A percentile compares a stretch with the other conserved stretches of the same genome.
These are phyloP conservation scores for Solanum pennellii DNA, from an alignment of 257 asterid species.

Conservation along the genomic window DNA sequence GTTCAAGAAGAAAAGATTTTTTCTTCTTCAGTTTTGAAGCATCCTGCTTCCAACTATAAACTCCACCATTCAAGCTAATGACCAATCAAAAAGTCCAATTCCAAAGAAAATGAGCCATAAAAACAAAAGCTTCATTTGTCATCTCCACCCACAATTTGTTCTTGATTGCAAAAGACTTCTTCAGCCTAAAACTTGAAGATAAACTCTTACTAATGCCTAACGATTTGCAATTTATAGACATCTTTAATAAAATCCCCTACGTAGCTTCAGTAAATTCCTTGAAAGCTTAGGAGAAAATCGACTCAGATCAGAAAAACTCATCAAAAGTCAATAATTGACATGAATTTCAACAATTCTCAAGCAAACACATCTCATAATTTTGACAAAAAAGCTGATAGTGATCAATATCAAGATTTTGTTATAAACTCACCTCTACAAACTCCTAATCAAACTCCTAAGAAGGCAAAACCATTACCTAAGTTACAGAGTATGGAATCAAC, in stretches of 20 bases:
- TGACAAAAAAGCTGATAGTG: not conserved
- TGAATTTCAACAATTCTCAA: not conserved
- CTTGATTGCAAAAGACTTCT: conserved; percentile 15
- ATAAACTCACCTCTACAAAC: conserved; percentile 1
- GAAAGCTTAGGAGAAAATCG: conserved; percentile 14
- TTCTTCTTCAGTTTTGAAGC: conserved; percentile 12
- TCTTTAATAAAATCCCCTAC: conserved; percentile 32
- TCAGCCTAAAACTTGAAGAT: conserved; percentile 19
- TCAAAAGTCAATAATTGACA: conserved; percentile 5
- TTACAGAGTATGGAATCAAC: too few relatives aligned
- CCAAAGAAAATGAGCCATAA: conserved; percentile 21
- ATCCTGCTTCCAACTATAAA: conserved; percentile 11
- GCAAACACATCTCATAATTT: not conserved
- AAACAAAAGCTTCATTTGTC: conserved; percentile 19
- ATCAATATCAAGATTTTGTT: not conserved
- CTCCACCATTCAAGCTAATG: conserved; percentile 6
- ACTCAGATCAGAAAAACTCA: conserved; percentile 15
- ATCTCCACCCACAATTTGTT: conserved; percentile 21
- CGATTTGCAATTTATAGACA: conserved; percentile 31
- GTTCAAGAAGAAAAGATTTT: conserved; percentile 9
- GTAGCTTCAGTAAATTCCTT: conserved; percentile 13
- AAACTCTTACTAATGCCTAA: conserved; percentile 19
- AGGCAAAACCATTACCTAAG: too few relatives aligned
- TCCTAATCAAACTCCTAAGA: conserved; percentile 3
- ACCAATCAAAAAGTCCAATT: conserved; percentile 20